Percentiles rank a stretch among this genome's conserved stretches.
phyloP scores from a whole-genome alignment of 345 rosid genomes.

The Gossypium anomalum region DNA sequence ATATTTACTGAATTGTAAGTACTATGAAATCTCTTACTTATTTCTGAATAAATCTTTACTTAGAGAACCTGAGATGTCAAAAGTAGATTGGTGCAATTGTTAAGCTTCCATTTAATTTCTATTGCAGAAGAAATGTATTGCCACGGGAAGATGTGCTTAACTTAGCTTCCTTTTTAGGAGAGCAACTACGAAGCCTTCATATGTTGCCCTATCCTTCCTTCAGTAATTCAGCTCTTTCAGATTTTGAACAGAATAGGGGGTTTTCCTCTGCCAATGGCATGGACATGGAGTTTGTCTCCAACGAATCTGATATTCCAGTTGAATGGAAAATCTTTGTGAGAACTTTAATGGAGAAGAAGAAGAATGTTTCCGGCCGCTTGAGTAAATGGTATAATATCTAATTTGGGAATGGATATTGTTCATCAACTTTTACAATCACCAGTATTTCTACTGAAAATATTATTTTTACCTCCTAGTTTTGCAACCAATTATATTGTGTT shows the following conservation, averaged over 20 bases:
- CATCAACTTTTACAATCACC: neutral
- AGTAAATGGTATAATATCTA: slow-evolving; percentile 48
- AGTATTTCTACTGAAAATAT: neutral
- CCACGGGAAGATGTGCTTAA: slow-evolving; percentile 51
- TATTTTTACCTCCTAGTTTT: neutral
- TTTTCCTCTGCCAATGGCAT: slow-evolving; percentile 21
- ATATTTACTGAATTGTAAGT: slow-evolving; percentile 84
- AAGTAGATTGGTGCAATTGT: slow-evolving; percentile 9
- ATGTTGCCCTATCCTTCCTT: slow-evolving; percentile 63
- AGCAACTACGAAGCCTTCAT: slow-evolving; percentile 76
- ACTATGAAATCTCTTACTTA: slow-evolving; percentile 5
- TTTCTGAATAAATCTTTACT: neutral
- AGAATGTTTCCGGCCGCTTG: slow-evolving; percentile 45
- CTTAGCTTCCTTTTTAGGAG: slow-evolving; percentile 74
- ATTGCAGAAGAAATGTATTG: slow-evolving; percentile 72
- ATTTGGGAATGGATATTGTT: neutral
- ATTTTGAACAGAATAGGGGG: slow-evolving; percentile 23
- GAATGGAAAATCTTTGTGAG: slow-evolving; percentile 66
- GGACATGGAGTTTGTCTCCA: slow-evolving; percentile 28
- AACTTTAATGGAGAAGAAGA: slow-evolving; percentile 49
- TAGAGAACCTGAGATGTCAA: slow-evolving; percentile 11
- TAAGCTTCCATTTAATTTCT: neutral
- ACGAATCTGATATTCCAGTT: slow-evolving; percentile 31
- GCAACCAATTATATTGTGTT: neutral
- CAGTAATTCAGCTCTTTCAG: slow-evolving; percentile 31